Base-by-base conservation (phyloP, 371 early-diverging fungal species). In the Rhizopus microsporus region DNA sequence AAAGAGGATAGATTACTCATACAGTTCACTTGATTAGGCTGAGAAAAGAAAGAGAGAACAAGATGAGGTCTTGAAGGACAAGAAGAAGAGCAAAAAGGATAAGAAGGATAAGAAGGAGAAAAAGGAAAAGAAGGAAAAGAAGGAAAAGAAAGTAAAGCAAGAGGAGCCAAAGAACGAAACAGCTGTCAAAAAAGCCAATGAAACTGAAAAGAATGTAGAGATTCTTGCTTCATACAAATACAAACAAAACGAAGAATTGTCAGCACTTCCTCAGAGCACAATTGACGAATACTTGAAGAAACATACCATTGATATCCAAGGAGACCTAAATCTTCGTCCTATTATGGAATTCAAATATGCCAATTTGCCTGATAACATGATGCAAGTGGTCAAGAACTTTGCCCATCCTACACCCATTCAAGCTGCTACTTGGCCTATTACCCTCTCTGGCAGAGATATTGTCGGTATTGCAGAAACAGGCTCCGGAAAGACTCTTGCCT, bases 341-440 rank as follows among this genome's bases (percentile, higher is more conserved):
- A 89, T 87, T 55, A 71, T 92, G 49, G 81, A 89, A 54, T 95
- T 97, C 58, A 59, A 63, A 33, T 83, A 93, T 53, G 85, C 93
- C 16, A 79, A 83, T 30, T 86, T 95, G 61, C 87, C 88, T 39
- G 53, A 69, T 2, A 73, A 82, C 46, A 74, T 99, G 48, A 71
- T 96, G 49, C 78, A 86, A 29, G 87, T 89, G 32, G 91, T 97
- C 68, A 77, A 85, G 70, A 88, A 89, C 23, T 99, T 96, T 75
- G 72, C 84, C 17, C 78, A 80, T 15, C 99, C 99, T 3, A 98
- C 99, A 4, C 90, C 98, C 4, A 99, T 99, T 59, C 99, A 99
- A 81, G 90, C 95, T 7, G 92, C 94, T 50, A 98, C 95, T 69
- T 91, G 91, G 90, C 91, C 92, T 33, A 73, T 86, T 49, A 75